Evolutionary conservation across 176 grass and related monocot species (phyloP).

Genomic region (Tillandsia leiboldiana): DNA sequence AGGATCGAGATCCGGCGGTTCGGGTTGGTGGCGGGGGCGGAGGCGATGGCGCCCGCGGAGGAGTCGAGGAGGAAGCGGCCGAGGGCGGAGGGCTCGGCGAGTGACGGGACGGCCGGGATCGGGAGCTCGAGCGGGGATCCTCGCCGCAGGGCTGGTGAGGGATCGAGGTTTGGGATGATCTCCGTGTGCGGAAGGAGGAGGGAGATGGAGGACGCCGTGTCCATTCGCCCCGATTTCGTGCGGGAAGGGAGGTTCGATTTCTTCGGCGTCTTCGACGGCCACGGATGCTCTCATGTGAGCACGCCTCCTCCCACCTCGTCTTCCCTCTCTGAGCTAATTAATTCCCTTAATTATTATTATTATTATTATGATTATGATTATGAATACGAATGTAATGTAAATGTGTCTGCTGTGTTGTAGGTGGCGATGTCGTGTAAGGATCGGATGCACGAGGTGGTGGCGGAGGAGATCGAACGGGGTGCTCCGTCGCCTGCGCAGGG

Average conservation of each 20-base stretch:
- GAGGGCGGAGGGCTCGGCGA: slow-evolving; percentile 2
- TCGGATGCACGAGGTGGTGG: slow-evolving; percentile 78
- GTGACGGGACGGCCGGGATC: background rate
- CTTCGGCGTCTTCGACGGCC: slow-evolving; percentile 85
- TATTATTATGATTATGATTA: too few species aligned
- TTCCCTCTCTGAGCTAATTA: background rate
- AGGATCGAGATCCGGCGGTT: slow-evolving; percentile 52
- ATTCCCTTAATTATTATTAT: too few species aligned
- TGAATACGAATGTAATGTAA: too few species aligned
- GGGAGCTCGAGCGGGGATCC: background rate
- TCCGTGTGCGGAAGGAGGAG: slow-evolving; percentile 66
- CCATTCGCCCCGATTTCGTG: slow-evolving; percentile 31
- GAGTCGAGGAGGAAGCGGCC: slow-evolving; percentile 18
- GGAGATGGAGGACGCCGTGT: slow-evolving; percentile 85
- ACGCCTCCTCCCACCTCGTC: background rate
- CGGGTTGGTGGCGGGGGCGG: slow-evolving; percentile 19
- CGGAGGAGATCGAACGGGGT: slow-evolving; percentile 23
- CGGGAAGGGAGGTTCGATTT: slow-evolving; percentile 37
- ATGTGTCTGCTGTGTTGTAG: slow-evolving; percentile 19
- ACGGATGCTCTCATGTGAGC: slow-evolving; percentile 88
- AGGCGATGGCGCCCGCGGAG: background rate
- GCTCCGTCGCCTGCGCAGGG: background rate
- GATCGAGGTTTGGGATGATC: slow-evolving; percentile 32
- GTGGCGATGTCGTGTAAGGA: slow-evolving; percentile 55
- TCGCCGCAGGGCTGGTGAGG: background rate